Conservation (phyloP, 2,329 filamentous ascomycete species). For the Clonostachys sp. region DNA sequence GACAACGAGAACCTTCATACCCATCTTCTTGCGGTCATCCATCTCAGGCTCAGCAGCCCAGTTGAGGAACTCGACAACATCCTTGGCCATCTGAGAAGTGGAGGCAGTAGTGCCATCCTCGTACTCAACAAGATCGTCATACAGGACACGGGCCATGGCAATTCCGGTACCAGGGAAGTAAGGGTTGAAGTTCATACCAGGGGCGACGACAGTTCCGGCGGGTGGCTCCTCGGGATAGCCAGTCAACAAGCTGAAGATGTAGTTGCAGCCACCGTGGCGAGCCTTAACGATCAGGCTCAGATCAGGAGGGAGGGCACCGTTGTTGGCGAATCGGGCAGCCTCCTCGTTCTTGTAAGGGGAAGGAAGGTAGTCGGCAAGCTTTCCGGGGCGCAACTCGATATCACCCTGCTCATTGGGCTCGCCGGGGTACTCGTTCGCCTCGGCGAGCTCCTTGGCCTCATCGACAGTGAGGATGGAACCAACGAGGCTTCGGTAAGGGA, state of each 20-base stretch:
- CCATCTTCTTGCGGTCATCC: slow-evolving; percentile 99
- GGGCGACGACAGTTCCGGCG: slow-evolving; percentile 77
- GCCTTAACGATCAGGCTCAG: slow-evolving; percentile 97
- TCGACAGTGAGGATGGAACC: slow-evolving; percentile 92
- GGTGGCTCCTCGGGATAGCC: slow-evolving; percentile 97
- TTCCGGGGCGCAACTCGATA: slow-evolving; percentile 97
- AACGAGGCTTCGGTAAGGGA: slow-evolving; percentile 90
- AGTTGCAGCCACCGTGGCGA: slow-evolving; percentile 95
- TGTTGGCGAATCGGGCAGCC: slow-evolving; percentile 95
- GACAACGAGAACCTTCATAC: slow-evolving; percentile 88
- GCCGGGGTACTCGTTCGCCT: slow-evolving; percentile 97
- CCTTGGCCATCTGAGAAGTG: slow-evolving; percentile 99
- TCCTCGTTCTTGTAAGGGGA: slow-evolving; percentile 98
- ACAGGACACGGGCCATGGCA: slow-evolving; percentile 97
- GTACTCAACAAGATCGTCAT: slow-evolving; percentile 96
- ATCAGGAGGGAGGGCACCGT: slow-evolving; percentile 95
- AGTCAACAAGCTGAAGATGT: slow-evolving; percentile 95
- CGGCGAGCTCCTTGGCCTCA: slow-evolving; percentile 94
- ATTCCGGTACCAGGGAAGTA: slow-evolving; percentile 99
- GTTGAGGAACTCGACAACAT: slow-evolving; percentile 98
- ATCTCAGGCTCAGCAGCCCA: slow-evolving; percentile 99
- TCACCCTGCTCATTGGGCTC: slow-evolving; percentile 98
- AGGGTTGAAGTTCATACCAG: slow-evolving; percentile 98
- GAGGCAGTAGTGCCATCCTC: slow-evolving; percentile 93
- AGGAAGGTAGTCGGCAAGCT: slow-evolving; percentile 96